A percentile compares a stretch with the other conserved stretches of the same genome.
Evolutionary conservation across 345 rosid genomes (phyloP).

Genomic region (Jatropha curcas): DNA sequence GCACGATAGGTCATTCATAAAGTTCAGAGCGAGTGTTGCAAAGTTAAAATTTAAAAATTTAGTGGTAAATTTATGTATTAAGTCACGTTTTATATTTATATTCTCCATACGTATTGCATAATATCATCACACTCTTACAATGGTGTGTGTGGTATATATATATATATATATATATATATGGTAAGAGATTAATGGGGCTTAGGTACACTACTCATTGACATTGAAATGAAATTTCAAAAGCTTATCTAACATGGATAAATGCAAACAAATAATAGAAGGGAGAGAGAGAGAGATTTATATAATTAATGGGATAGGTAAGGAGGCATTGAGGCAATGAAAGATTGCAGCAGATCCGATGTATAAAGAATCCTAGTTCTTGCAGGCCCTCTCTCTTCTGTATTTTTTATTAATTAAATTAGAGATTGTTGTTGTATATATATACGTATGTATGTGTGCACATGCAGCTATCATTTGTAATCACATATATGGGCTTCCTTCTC

Average conservation of each 20-base stretch:
- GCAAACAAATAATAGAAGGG: constrained; percentile 39
- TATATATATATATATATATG: too few relatives aligned
- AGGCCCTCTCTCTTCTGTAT: constrained; percentile 13
- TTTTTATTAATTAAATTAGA: not conserved
- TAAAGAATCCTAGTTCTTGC: constrained; percentile 35
- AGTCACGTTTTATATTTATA: too few relatives aligned
- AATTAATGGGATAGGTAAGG: constrained; percentile 4
- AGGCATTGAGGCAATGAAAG: constrained; percentile 35
- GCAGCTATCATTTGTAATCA: constrained; percentile 27
- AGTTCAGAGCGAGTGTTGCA: too few relatives aligned
- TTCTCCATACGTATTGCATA: too few relatives aligned
- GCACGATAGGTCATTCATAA: too few relatives aligned
- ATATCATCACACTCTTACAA: too few relatives aligned
- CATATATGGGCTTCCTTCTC: constrained; percentile 31
- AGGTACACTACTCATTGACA: not conserved
- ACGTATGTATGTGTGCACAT: constrained; percentile 18
- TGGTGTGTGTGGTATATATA: too few relatives aligned
- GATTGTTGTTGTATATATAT: constrained; percentile 19
- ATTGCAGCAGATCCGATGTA: constrained; percentile 50
- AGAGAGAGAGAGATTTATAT: constrained; percentile 11
- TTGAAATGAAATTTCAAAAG: not conserved
- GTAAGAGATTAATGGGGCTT: too few relatives aligned
- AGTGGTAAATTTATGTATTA: too few relatives aligned
- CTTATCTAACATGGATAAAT: constrained; percentile 11
- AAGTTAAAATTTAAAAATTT: too few relatives aligned